Evolutionary conservation across 192 early-diverging fungal genomes (phyloP), one percentile per base, ranked within the genome.

Genomic region (Coemansia sp.): DNA sequence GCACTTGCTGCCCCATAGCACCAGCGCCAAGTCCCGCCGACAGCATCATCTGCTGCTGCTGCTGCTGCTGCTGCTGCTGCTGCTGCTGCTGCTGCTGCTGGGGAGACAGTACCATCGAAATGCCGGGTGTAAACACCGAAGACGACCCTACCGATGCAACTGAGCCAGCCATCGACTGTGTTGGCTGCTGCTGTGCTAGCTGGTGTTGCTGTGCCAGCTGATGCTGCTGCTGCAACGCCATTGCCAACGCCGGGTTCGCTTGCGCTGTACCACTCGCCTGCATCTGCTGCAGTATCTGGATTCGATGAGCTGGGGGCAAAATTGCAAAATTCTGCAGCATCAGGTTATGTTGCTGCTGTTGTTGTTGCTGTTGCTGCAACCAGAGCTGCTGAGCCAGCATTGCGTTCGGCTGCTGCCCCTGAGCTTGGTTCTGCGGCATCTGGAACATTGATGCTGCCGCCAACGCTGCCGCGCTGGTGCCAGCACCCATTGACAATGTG

Each of bases 241-340:
- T 9, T 6, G 56, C 3, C 23, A 75, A 14, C 1, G 57, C 60
- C 12, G 64, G 58, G 39, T 58, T 76, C 19, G 23, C 35, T n/a
- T 41, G 56, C 1, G 23, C 42, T 1, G 9, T 21, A n/a, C 50
- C 55, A 16, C 7, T 37, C 2, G 48, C 43, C 18, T 69, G 70
- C 33, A 76, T 23, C 26, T 76, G 72, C 61, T 69, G 65, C 4
- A 76, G 28, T 2, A 76, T 9, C 12, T 54, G 58, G 26, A 23
- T 16, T n/a, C 66, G 59, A 23, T 68, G 65, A 1, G 42, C 30
- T 0, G 61, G 65, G 21, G 50, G n/a, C 31, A 76, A 38, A 5
- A 50, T 7, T 6, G 37, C 15, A 20, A 76, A 20, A 13, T 42
- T 38, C 15, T 60, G 57, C 26, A 63, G n/a, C 0, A 48, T 30